phyloP scores from a whole-genome alignment of 1,139 yeast genomes.

The Sugiyamaella sp. region DNA sequence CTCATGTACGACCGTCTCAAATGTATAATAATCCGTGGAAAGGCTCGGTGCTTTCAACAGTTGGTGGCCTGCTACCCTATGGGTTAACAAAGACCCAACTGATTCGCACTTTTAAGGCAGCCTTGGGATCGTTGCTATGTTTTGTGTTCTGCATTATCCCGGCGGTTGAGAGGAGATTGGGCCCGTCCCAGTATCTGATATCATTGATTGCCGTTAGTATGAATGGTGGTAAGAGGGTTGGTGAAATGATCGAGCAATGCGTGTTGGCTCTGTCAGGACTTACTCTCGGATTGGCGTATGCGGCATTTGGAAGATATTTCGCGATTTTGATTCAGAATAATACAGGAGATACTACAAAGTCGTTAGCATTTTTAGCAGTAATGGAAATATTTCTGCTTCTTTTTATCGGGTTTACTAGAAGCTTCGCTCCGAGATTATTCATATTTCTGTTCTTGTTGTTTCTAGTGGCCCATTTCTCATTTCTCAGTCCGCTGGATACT shows the following conservation, averaged over 20 bases:
- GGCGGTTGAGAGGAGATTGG: conserved; percentile 35
- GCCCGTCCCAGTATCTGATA: conserved; percentile 48
- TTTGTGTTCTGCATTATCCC: conserved; percentile 22
- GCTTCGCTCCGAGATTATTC: conserved; percentile 51
- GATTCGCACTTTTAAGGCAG: conserved; percentile 22
- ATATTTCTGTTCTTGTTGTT: conserved; percentile 51
- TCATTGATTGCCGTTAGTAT: conserved; percentile 51
- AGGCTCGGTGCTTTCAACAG: conserved; percentile 10
- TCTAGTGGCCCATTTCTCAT: conserved; percentile 53
- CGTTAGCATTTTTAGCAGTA: conserved; percentile 49
- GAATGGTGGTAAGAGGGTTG: conserved; percentile 54
- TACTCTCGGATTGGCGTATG: conserved; percentile 48
- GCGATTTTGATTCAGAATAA: conserved; percentile 38
- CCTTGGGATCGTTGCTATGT: conserved; percentile 22
- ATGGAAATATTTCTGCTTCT: conserved; percentile 51
- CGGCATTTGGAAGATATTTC: conserved; percentile 47
- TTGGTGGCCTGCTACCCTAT: conserved; percentile 19
- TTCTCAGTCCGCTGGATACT: conserved; percentile 42
- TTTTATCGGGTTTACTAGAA: conserved; percentile 53
- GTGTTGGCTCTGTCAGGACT: conserved; percentile 45
- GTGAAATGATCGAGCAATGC: conserved; percentile 51
- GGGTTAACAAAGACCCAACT: conserved; percentile 20
- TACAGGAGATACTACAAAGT: conserved; percentile 38
- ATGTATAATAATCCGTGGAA: conserved; percentile 4
- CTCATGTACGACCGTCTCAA: too few relatives aligned